Percentiles rank a stretch among this genome's conserved stretches.
phyloP scores from a whole-genome alignment of 2,329 filamentous ascomycete species.

The Uncinocarpus reesii region DNA sequence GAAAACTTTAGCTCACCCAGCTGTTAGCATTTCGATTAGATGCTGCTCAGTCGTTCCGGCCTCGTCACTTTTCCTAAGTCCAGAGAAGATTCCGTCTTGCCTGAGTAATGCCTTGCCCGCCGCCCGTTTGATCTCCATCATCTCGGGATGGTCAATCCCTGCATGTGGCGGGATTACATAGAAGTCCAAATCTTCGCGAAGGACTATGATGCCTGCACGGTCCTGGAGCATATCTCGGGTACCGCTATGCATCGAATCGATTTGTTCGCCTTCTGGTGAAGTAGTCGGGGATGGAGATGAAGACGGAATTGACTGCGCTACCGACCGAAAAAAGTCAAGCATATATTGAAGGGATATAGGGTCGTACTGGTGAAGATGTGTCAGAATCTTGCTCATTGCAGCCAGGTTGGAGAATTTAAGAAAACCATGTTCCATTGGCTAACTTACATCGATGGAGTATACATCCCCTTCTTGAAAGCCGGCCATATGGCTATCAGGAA shows the following conservation, averaged over 20 bases:
- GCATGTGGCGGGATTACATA: slow-evolving; percentile 83
- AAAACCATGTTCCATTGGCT: not conserved
- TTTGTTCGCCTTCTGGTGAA: slow-evolving; percentile 48
- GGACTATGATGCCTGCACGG: slow-evolving; percentile 88
- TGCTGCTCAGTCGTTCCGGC: slow-evolving; percentile 94
- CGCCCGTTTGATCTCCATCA: slow-evolving; percentile 92
- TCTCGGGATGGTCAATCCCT: slow-evolving; percentile 76
- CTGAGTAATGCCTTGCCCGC: slow-evolving; percentile 75
- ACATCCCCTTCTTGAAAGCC: slow-evolving; percentile 86
- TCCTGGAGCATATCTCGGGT: slow-evolving; percentile 71
- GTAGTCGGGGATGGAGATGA: slow-evolving; percentile 57
- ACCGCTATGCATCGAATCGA: slow-evolving; percentile 60
- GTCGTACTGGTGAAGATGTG: slow-evolving; percentile 62
- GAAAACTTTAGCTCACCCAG: slow-evolving; percentile 57
- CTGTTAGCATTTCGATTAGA: slow-evolving; percentile 97
- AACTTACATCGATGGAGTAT: slow-evolving; percentile 90
- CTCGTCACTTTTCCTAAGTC: slow-evolving; percentile 88
- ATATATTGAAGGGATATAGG: slow-evolving; percentile 95
- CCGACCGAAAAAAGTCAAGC: slow-evolving; percentile 94
- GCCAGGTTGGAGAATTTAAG: not conserved
- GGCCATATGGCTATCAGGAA: slow-evolving; percentile 92
- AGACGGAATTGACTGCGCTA: slow-evolving; percentile 80
- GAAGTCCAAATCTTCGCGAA: slow-evolving; percentile 93
- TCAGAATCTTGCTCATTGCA: not conserved
- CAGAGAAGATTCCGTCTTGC: slow-evolving; percentile 93